Percentiles rank a stretch among this genome's conserved stretches.
Conservation (phyloP, 2,329 filamentous ascomycete species). For the Pseudogymnoascus sp. region DNA sequence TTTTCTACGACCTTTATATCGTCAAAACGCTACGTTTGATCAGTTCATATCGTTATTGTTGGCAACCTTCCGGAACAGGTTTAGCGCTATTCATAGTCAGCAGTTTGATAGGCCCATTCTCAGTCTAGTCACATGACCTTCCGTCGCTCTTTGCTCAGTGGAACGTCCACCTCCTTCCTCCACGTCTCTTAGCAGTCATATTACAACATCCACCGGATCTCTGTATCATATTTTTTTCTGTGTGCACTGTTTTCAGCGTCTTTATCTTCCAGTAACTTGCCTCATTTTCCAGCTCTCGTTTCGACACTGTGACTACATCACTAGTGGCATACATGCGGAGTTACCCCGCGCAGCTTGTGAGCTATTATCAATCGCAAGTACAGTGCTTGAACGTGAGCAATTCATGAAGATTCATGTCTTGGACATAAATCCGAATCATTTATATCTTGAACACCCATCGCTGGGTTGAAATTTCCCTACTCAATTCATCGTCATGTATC, state of each 20-base stretch:
- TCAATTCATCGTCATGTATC: not conserved
- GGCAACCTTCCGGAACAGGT: not conserved
- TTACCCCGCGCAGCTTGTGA: not conserved
- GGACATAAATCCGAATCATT: not conserved
- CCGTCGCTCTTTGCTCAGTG: not conserved
- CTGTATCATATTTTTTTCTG: not conserved
- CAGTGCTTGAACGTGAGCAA: slow-evolving; percentile 1
- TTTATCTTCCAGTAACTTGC: not conserved
- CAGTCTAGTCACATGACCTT: not conserved
- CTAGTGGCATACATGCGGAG: not conserved
- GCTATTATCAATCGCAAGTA: not conserved
- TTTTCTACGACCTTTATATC: not conserved
- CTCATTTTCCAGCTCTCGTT: not conserved
- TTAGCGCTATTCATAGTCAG: not conserved
- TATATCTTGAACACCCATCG: not conserved
- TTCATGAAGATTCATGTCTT: not conserved
- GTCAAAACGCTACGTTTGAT: not conserved
- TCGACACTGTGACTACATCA: not conserved
- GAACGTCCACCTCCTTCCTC: not conserved
- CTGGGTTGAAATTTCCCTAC: not conserved
- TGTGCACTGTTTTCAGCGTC: not conserved
- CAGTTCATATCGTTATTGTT: not conserved
- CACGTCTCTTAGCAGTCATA: not conserved
- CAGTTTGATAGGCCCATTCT: not conserved
- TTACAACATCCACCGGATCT: not conserved